Percentiles rank a stretch among this genome's conserved stretches.
Evolutionary conservation across 2,329 filamentous ascomycete genomes (phyloP).

Genomic region (Incumbomyces delicatus): DNA sequence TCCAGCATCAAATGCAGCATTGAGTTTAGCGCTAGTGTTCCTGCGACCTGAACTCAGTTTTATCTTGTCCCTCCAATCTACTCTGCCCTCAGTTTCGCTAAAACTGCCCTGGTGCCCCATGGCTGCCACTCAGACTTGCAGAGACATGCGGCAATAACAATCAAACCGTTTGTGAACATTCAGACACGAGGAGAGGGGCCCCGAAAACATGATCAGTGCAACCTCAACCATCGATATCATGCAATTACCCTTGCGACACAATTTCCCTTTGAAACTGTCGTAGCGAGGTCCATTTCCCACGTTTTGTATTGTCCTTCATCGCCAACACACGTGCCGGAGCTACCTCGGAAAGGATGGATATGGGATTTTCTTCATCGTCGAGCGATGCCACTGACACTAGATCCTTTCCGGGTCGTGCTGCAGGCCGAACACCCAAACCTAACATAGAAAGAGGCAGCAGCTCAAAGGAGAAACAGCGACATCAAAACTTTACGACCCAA

Average conservation of each 20-base stretch:
- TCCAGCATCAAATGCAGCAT: too few species aligned
- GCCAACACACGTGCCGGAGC: background rate
- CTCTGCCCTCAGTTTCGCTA: too few species aligned
- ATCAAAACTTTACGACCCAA: conserved; percentile 12
- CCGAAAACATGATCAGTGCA: background rate
- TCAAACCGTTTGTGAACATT: too few species aligned
- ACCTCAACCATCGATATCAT: background rate
- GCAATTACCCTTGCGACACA: background rate
- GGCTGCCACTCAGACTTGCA: too few species aligned
- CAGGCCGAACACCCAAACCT: conserved; percentile 2
- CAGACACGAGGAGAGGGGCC: background rate
- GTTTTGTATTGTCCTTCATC: background rate
- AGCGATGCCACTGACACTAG: conserved; percentile 15
- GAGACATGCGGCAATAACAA: too few species aligned
- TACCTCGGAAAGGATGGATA: conserved; percentile 2
- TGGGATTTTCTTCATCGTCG: conserved; percentile 20
- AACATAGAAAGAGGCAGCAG: conserved; percentile 2
- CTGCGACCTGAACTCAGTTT: too few species aligned
- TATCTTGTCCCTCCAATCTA: too few species aligned
- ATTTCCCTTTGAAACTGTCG: background rate
- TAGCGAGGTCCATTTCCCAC: background rate
- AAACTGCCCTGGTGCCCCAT: too few species aligned
- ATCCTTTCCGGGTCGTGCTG: conserved; percentile 11
- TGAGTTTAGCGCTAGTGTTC: too few species aligned
- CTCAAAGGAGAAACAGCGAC: conserved; percentile 8